Percentiles rank a stretch among this genome's conserved stretches.
Conservation (phyloP, 176 grass and related monocot genomes). For the Musa troglodytarum region DNA sequence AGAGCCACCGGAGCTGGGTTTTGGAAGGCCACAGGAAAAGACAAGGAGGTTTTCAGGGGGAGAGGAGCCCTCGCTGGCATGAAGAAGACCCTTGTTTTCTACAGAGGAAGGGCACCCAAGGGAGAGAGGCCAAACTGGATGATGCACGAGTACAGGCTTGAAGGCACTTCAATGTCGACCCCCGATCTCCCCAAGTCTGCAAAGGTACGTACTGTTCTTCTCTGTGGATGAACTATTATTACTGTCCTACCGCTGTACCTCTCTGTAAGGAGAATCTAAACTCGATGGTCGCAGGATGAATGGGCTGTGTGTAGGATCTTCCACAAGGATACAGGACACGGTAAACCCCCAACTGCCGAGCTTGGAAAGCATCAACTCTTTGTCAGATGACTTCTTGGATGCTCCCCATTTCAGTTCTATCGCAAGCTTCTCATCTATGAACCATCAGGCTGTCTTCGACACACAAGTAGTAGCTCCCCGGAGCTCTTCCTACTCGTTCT, state of each 20-base stretch:
- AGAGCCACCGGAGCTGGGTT: not conserved
- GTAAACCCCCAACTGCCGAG: conserved; percentile 20
- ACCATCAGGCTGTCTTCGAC: too few species aligned
- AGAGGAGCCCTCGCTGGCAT: not conserved
- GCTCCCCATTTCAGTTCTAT: not conserved
- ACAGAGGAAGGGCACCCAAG: not conserved
- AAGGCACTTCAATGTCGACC: not conserved
- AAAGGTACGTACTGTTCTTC: not conserved
- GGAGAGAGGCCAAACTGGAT: not conserved
- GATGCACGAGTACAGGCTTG: too few species aligned
- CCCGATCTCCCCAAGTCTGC: not conserved
- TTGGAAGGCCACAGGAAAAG: not conserved
- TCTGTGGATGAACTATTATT: too few species aligned
- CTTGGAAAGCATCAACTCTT: conserved; percentile 35
- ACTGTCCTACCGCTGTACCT: not conserved
- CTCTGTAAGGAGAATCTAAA: not conserved
- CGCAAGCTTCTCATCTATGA: not conserved
- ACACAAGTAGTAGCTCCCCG: too few species aligned
- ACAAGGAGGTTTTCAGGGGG: not conserved
- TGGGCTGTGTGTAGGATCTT: conserved; percentile 84
- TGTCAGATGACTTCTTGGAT: conserved; percentile 43
- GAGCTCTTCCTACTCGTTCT: conserved; percentile 36
- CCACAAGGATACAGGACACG: conserved; percentile 47
- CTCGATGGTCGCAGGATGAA: conserved; percentile 45
- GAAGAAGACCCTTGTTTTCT: not conserved